Evolutionary conservation across 768 basidiomycete species (phyloP), one percentile per base, ranked within the genome.

Genomic region (Neoboletus magnificus): DNA sequence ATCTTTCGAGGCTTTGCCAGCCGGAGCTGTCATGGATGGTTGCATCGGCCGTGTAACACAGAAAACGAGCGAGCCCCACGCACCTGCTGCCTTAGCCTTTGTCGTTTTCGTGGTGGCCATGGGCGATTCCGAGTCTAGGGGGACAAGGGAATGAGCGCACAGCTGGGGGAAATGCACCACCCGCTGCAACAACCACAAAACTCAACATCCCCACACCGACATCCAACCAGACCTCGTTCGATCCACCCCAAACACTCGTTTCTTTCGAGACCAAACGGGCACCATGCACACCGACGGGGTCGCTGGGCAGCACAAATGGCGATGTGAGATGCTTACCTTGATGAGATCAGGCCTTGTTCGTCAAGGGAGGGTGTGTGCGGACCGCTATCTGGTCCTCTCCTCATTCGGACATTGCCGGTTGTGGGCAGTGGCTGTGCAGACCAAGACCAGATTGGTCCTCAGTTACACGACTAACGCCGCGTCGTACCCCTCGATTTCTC

Each of bases 91-190:
- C 77, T 84, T 86, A 66, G 80, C 78, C 77, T 89, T 89, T 57
- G 79, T 67, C 48, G 80, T 76, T 77, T 89, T 88, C 59, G 85
- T 82, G 52, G 82, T 77, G 74, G 86, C 83, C 87, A 89, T 88
- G 74, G 32, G n/a, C 54, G 36, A 40, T 57, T 41, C 22, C 33
- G 16, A 37, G 61, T 62, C 64, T 69, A 41, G 20, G 10, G 20
- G 11, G 41, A 18, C 13, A 48, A 18, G 8, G 8, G 13, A 25
- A 39, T 61, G 22, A 67, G 57, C 43, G 56, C 23, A 22, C 50
- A 7, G 35, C n/a, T n/a, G 7, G 23, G 5, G 12, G n/a, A 0
- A 15, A 36, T 11, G 32, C 9, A 27, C 23, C 44, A 30, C 35
- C 35, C 33, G 42, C 52, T 18, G 9, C 53, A 27, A 52, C 39